These are phyloP conservation scores for Fusarium sublunatum DNA, from an alignment of 2,329 filamentous ascomycete genomes.

Conservation along the genomic window DNA sequence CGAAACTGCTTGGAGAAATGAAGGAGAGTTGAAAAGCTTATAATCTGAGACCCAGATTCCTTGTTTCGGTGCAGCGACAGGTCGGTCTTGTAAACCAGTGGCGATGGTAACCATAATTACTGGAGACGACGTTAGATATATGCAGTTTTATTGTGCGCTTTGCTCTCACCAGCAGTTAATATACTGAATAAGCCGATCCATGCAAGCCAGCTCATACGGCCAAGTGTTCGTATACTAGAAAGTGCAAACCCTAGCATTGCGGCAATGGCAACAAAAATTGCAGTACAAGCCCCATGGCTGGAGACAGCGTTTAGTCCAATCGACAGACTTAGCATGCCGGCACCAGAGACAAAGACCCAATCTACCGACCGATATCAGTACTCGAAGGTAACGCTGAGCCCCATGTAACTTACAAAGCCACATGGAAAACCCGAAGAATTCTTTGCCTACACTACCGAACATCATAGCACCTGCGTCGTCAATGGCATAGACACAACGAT, in stretches of 20 bases:
- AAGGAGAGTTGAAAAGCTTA: conserved; percentile 47
- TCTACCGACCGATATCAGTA: conserved; percentile 1
- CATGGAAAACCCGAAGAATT: conserved; percentile 53
- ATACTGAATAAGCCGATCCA: conserved; percentile 42
- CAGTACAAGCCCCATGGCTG: conserved; percentile 53
- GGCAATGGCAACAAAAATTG: conserved; percentile 53
- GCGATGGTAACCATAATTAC: conserved; percentile 40
- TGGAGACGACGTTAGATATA: neutral
- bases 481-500: conserved; percentile 64
- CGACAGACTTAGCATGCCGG: conserved; percentile 47
- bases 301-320: conserved; percentile 56
- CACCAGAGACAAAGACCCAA: conserved; percentile 36
- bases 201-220: conserved; percentile 49
- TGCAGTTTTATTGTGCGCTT: rapidly evolving
- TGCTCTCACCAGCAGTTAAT: conserved; percentile 14
- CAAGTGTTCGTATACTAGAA: conserved; percentile 48
- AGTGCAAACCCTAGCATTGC: conserved; percentile 45
- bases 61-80: conserved; percentile 19
- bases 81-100: conserved; percentile 35
- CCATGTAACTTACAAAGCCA: conserved; percentile 50
- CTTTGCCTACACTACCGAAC: conserved; percentile 59
- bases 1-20: conserved; percentile 49
- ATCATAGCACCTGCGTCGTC: conserved; percentile 63
- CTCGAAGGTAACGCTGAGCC: no score
- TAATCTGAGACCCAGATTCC: conserved; percentile 48